Conservation (phyloP, 2,329 filamentous ascomycete species). For the Fusarium sp. region DNA sequence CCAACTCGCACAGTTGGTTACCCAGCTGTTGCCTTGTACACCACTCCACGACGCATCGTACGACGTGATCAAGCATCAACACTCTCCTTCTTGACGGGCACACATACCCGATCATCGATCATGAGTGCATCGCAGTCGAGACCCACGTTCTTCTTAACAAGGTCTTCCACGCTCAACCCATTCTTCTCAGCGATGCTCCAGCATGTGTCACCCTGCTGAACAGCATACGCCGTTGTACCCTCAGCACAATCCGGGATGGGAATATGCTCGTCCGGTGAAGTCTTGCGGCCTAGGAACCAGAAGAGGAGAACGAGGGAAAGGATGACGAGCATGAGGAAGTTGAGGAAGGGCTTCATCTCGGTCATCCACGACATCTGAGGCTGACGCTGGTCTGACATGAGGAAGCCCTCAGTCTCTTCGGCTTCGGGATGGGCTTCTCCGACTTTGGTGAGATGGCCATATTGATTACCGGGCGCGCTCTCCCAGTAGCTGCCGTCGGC, state of each 20-base stretch:
- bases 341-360: slow-evolving; percentile 69
- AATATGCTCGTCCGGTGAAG: slow-evolving; percentile 40
- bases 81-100: slow-evolving; percentile 52
- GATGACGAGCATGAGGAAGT: slow-evolving; percentile 69
- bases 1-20: slow-evolving; percentile 9
- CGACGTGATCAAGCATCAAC: slow-evolving; percentile 4
- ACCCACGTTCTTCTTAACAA: slow-evolving; percentile 61
- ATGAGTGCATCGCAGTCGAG: slow-evolving; percentile 64
- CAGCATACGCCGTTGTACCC: slow-evolving; percentile 55
- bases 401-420: slow-evolving; percentile 53
- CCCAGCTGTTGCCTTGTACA: not conserved
- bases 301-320: slow-evolving; percentile 66
- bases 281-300: slow-evolving; percentile 61
- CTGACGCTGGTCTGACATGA: slow-evolving; percentile 38
- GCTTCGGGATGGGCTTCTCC: slow-evolving; percentile 49
- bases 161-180: slow-evolving; percentile 61
- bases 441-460: slow-evolving; percentile 63
- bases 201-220: slow-evolving; percentile 66
- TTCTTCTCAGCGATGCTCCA: slow-evolving; percentile 64
- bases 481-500: slow-evolving; percentile 65
- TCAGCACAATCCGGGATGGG: slow-evolving; percentile 48
- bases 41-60: slow-evolving; percentile 10
- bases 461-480: slow-evolving; percentile 64
- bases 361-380: slow-evolving; percentile 63
- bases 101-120: slow-evolving; percentile 62